Base-by-base conservation (phyloP, 352 stramenopile genomes). In the Globisporangium emineosum region DNA sequence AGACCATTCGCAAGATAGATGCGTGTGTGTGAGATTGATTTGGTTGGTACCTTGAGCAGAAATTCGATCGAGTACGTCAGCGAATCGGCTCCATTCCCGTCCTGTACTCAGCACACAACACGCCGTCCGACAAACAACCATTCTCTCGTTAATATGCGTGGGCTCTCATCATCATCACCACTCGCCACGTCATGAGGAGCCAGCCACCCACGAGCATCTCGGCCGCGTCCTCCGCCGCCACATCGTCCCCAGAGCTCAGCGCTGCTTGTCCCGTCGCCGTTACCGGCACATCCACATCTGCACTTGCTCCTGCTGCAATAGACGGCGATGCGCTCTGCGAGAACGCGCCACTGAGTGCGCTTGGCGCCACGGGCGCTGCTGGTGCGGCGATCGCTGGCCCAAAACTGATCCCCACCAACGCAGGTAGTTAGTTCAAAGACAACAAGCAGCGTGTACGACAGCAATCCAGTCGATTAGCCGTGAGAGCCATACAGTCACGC, bases 41-140 rank as follows among this genome's bases (percentile, higher is more conserved):
- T 43, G 13, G 3, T 43, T 32, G 64, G 27, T 70, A 88, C 78
- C 70, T 67, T 57, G 19, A 86, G 61, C 40, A 91, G 70, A 58
- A 78, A 90, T n/a, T 86, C 72, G 54, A 78, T 86, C 57, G 80
- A 82, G 65, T 91, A 91, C 32, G 78, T 78, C 74, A 66, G 45
- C 75, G 66, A 68, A 74, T 52, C 35, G 27, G 35, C 27, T 25
- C 50, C 50, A 58, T 53, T 21, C 15, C 52, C 47, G 25, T 73
- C 58, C 69, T 70, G 45, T 53, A 57, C 37, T 35, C 29, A 29
- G 19, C 8, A 51, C 42, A 2, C 15, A 33, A 32, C 30, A 30
- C 25, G 30, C 13, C 25, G n/a, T n/a, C n/a, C n/a, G n/a, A n/a
- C n/a, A n/a, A 27, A 45, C 40, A 13, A 1, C 2, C 49, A 12